Conservation (phyloP, 1,139 yeast genomes). For the Debaryomyces robertsiae region DNA sequence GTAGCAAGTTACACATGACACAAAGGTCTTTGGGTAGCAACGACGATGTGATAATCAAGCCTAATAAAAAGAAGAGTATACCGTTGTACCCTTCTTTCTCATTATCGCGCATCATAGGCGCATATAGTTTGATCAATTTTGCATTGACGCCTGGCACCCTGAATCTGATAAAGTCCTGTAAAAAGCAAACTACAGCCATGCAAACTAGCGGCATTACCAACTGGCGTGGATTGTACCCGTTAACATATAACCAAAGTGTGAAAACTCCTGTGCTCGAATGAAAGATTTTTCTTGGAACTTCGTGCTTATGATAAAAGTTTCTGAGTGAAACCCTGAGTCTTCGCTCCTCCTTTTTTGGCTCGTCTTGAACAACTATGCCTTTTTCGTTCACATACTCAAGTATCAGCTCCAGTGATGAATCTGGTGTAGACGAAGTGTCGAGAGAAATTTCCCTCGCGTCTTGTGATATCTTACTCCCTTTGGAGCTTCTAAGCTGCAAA, state of each 20-base stretch:
- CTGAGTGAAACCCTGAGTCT: neutral
- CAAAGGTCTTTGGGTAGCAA: slow-evolving; percentile 80
- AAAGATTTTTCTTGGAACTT: slow-evolving; percentile 80
- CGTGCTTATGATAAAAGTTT: slow-evolving; percentile 67
- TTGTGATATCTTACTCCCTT: neutral
- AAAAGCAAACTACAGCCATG: slow-evolving; percentile 55
- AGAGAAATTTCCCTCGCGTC: neutral
- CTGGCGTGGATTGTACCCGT: slow-evolving; percentile 56
- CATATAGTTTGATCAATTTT: slow-evolving; percentile 63
- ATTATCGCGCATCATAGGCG: slow-evolving; percentile 80
- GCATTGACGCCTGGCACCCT: slow-evolving; percentile 60
- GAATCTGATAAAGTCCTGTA: slow-evolving; percentile 73
- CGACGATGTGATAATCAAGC: slow-evolving; percentile 69
- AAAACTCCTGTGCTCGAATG: slow-evolving; percentile 88
- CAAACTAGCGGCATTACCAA: slow-evolving; percentile 59
- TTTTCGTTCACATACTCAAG: slow-evolving; percentile 2
- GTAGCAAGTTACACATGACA: slow-evolving; percentile 70
- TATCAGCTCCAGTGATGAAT: neutral
- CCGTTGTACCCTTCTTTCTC: slow-evolving; percentile 78
- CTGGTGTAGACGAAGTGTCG: neutral
- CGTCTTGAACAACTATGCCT: slow-evolving; percentile 1
- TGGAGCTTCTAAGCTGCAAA: neutral
- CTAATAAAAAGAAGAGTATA: slow-evolving; percentile 79
- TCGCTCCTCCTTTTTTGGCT: neutral
- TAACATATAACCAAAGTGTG: slow-evolving; percentile 70